phyloP scores from a whole-genome alignment of 2,329 filamentous ascomycete species.

The Decorospora gaudefroyi region DNA sequence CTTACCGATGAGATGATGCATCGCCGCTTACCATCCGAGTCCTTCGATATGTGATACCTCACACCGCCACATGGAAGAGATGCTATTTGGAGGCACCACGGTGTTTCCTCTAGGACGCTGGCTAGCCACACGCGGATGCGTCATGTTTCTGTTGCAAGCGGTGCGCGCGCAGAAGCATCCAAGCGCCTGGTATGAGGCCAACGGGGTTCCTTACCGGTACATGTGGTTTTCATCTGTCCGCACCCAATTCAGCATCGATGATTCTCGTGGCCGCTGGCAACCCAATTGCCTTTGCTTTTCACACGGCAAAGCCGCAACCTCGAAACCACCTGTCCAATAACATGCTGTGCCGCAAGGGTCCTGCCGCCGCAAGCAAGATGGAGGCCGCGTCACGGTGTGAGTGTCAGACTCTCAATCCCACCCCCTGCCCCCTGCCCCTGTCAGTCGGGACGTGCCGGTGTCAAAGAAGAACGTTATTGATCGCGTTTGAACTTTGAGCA shows the following conservation, averaged over 20 bases:
- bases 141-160: slow-evolving; percentile 8
- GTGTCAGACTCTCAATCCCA: slow-evolving; percentile 12
- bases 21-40: slow-evolving; percentile 11
- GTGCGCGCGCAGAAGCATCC: slow-evolving; percentile 13
- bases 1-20: slow-evolving; percentile 15
- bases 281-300: slow-evolving; percentile 20
- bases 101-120: slow-evolving; percentile 3
- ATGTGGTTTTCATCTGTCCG: slow-evolving; percentile 12
- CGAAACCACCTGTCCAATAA: slow-evolving; percentile 10
- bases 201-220: slow-evolving; percentile 8
- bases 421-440: slow-evolving; percentile 9
- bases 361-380: slow-evolving; percentile 15
- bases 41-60: slow-evolving; percentile 7
- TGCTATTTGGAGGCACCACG: slow-evolving; percentile 14
- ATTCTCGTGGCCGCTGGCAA: slow-evolving; percentile 20
- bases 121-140: slow-evolving; percentile 6
- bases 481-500: slow-evolving; percentile 16
- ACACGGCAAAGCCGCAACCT: slow-evolving; percentile 15
- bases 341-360: slow-evolving; percentile 18
- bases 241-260: slow-evolving; percentile 14
- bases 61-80: slow-evolving; percentile 19
- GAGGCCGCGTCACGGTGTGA: slow-evolving; percentile 11
- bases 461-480: slow-evolving; percentile 13
- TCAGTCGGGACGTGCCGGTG: slow-evolving; percentile 15
- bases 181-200: slow-evolving; percentile 20